Percentiles rank a stretch among this genome's conserved stretches.
Evolutionary conservation across 768 basidiomycete species (phyloP).

Genomic region (Naganishia kalamii): DNA sequence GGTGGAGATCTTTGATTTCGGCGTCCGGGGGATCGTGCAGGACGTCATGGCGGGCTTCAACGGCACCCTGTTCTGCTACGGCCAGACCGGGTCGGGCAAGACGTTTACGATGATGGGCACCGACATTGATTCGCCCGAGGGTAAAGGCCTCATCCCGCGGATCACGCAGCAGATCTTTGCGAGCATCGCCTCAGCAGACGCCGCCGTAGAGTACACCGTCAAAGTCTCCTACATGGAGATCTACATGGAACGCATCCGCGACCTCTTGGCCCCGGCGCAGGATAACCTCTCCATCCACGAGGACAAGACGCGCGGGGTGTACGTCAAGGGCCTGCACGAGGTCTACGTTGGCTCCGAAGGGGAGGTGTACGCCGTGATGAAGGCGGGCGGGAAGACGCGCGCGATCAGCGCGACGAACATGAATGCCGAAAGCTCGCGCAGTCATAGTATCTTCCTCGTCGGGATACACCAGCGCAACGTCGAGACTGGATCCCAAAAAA

Average conservation of each 20-base stretch:
- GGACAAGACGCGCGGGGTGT: constrained; percentile 93
- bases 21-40: constrained; percentile 93
- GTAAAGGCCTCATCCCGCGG: constrained; percentile 93
- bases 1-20: constrained; percentile 94
- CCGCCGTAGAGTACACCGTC: constrained; percentile 93
- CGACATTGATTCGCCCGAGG: constrained; percentile 86
- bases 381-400: constrained; percentile 82
- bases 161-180: constrained; percentile 99
- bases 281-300: constrained; percentile 98
- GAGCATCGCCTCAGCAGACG: constrained; percentile 89
- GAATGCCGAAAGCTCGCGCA: constrained; percentile 98
- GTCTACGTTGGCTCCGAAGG: constrained; percentile 93
- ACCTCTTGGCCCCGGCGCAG: constrained; percentile 91
- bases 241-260: constrained; percentile 90
- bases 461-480: constrained; percentile 95
- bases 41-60: constrained; percentile 99
- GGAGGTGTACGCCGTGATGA: constrained; percentile 99
- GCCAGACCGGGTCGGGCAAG: constrained; percentile 46
- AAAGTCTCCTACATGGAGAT: constrained; percentile 99
- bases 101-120: constrained; percentile 80
- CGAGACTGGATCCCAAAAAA: constrained; percentile 90
- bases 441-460: constrained; percentile 97
- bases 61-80: constrained; percentile 70
- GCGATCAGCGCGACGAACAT: constrained; percentile 95
- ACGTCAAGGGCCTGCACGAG: constrained; percentile 94